Conservation (phyloP, 1,284 basidiomycete species). For the Neotropicomus parvogracilis region DNA sequence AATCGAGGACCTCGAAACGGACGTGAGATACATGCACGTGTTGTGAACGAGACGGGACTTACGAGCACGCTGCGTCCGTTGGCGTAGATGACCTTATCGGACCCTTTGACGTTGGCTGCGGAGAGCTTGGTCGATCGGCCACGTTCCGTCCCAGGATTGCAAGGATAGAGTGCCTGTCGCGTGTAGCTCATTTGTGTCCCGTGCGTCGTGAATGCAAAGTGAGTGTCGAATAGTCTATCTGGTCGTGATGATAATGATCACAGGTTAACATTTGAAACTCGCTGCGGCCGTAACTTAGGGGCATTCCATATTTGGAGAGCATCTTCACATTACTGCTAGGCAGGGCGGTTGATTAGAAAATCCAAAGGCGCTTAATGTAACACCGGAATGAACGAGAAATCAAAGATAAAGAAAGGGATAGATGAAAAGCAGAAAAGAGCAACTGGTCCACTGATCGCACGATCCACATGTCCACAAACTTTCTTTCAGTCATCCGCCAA, state of each 20-base stretch:
- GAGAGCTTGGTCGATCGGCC: slow-evolving; percentile 81
- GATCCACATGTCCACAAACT: background rate
- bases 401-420: slow-evolving; percentile 1
- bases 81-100: slow-evolving; percentile 80
- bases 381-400: background rate
- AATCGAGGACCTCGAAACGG: slow-evolving; percentile 52
- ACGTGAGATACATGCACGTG: slow-evolving; percentile 5
- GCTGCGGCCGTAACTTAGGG: slow-evolving; percentile 21
- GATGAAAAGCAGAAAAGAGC: slow-evolving; percentile 13
- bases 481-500: slow-evolving; percentile 22
- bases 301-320: slow-evolving; percentile 17
- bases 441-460: background rate
- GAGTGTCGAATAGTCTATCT: background rate
- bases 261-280: slow-evolving; percentile 6
- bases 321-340: background rate
- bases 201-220: background rate
- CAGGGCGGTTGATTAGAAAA: slow-evolving; percentile 6
- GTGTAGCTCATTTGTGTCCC: slow-evolving; percentile 24
- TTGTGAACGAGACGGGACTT: slow-evolving; percentile 34
- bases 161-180: slow-evolving; percentile 54
- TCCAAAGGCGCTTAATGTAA: slow-evolving; percentile 4
- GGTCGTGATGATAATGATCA: slow-evolving; percentile 4
- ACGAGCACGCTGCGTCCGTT: slow-evolving; percentile 87
- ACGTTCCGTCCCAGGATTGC: slow-evolving; percentile 72
- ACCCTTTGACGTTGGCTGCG: slow-evolving; percentile 53